phyloP scores from a whole-genome alignment of 2,329 filamentous ascomycete species.

The Madurella mycetomatis region DNA sequence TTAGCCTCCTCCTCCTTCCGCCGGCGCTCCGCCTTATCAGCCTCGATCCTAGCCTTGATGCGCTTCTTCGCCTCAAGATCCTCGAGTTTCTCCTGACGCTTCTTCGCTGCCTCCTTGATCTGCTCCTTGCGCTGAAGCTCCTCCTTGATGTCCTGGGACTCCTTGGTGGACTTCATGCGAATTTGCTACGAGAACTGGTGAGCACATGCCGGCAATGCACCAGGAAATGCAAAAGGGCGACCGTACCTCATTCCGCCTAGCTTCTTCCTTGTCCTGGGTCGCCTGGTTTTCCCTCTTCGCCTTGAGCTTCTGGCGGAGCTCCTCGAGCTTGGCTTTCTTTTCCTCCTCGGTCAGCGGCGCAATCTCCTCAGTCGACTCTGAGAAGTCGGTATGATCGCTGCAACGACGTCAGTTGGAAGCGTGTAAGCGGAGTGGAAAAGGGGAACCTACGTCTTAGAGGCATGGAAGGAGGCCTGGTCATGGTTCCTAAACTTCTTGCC shows the following conservation, averaged over 20 bases:
- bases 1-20: slow-evolving; percentile 82
- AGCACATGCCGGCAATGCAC: slow-evolving; percentile 3
- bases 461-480: slow-evolving; percentile 83
- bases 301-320: slow-evolving; percentile 66
- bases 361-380: slow-evolving; percentile 89
- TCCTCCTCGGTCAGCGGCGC: slow-evolving; percentile 87
- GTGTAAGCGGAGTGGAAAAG: not conserved
- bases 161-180: slow-evolving; percentile 82
- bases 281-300: slow-evolving; percentile 67
- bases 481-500: slow-evolving; percentile 83
- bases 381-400: slow-evolving; percentile 82
- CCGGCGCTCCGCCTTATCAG: slow-evolving; percentile 84
- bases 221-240: not conserved
- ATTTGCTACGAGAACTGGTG: slow-evolving; percentile 48
- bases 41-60: slow-evolving; percentile 90
- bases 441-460: slow-evolving; percentile 66
- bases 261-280: slow-evolving; percentile 71
- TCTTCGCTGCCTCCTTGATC: slow-evolving; percentile 82
- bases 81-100: slow-evolving; percentile 80
- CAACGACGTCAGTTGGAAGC: slow-evolving; percentile 11
- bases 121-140: slow-evolving; percentile 83
- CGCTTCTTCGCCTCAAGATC: slow-evolving; percentile 82
- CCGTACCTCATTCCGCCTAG: slow-evolving; percentile 76
- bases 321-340: slow-evolving; percentile 73
- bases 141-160: slow-evolving; percentile 85